phyloP scores from a whole-genome alignment of 2,329 filamentous ascomycete genomes.

The Alternaria postmessia region DNA sequence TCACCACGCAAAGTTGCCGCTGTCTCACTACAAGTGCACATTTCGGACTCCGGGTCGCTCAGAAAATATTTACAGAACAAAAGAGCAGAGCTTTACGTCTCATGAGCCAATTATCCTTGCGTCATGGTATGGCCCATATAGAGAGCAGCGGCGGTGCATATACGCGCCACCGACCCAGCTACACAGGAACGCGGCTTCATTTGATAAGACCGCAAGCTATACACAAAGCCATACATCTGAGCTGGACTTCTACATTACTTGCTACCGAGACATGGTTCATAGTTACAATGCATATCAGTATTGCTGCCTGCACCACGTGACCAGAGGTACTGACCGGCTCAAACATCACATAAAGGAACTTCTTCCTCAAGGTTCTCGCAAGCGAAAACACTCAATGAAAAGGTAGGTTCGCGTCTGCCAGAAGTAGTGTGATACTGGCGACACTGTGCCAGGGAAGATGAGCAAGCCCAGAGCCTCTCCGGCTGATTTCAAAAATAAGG shows the following conservation, averaged over 20 bases:
- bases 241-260: no score
- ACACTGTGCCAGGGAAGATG: conserved; percentile 30
- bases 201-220: neutral
- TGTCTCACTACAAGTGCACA: neutral
- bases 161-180: neutral
- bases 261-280: no score
- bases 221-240: neutral
- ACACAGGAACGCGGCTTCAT: neutral
- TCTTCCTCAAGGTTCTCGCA: conserved; percentile 67
- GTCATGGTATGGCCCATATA: neutral
- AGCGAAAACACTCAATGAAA: conserved; percentile 68
- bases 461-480: conserved; percentile 29
- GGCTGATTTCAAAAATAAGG: conserved; percentile 26
- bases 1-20: neutral
- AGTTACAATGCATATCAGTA: no score
- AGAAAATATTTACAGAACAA: neutral
- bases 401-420: conserved; percentile 40
- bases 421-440: conserved; percentile 32
- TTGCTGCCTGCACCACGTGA: no score
- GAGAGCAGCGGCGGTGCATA: neutral
- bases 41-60: neutral
- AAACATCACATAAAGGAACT: neutral
- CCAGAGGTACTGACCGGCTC: accelerated
- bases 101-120: neutral
- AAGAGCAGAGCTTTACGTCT: neutral